Evolutionary conservation across 2,329 filamentous ascomycete genomes (phyloP).

Genomic region (Aspergillus fumigatiaffinis): DNA sequence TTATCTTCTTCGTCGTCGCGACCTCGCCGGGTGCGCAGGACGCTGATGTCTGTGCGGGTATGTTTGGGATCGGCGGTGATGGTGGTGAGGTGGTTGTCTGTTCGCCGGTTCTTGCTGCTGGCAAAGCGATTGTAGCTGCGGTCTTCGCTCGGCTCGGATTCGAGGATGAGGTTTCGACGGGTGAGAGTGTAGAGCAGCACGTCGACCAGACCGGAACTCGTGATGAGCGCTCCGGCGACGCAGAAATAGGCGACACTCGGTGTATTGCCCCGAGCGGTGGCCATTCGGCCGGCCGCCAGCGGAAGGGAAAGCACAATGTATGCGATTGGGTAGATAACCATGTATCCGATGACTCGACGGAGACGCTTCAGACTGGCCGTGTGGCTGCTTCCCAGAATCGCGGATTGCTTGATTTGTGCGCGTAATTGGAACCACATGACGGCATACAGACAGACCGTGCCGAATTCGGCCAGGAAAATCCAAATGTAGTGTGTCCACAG

Average conservation of each 20-base stretch:
- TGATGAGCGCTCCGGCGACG: constrained; percentile 53
- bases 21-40: constrained; percentile 13
- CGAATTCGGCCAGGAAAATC: constrained; percentile 54
- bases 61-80: constrained; percentile 26
- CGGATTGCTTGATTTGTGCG: constrained; percentile 38
- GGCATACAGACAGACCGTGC: constrained; percentile 48
- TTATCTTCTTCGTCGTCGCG: constrained; percentile 22
- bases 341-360: constrained; percentile 44
- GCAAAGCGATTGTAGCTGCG: constrained; percentile 30
- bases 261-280: constrained; percentile 31
- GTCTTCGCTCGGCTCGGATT: constrained; percentile 43
- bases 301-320: constrained; percentile 64
- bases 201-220: constrained; percentile 57
- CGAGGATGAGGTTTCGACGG: constrained; percentile 52
- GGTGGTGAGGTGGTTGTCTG: constrained; percentile 29
- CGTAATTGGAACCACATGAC: constrained; percentile 49
- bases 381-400: constrained; percentile 34
- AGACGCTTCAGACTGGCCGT: constrained; percentile 37
- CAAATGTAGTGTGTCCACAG: constrained; percentile 53
- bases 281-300: constrained; percentile 49
- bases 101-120: constrained; percentile 24
- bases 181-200: constrained; percentile 57
- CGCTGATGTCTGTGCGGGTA: constrained; percentile 17
- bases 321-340: constrained; percentile 45
- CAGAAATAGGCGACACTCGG: constrained; percentile 45